A percentile compares a stretch with the other conserved stretches of the same genome.
Conservation (phyloP, 2,329 filamentous ascomycete genomes). For the Scedosporium dehoogii region DNA sequence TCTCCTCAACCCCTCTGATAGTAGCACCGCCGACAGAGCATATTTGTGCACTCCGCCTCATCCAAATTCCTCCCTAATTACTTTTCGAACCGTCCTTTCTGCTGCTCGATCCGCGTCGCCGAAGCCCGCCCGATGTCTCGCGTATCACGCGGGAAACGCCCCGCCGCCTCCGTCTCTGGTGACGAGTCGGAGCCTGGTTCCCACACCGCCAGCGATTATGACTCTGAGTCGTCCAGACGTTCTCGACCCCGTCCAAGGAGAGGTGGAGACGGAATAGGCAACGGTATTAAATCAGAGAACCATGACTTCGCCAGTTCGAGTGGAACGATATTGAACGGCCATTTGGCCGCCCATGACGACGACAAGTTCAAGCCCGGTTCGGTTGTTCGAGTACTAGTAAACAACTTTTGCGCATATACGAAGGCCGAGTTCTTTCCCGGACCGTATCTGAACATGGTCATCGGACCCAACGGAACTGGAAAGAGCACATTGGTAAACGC, state of each 20-base stretch:
- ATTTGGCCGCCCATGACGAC: slow-evolving; percentile 8
- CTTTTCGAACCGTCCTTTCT: not conserved
- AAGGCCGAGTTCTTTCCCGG: slow-evolving; percentile 85
- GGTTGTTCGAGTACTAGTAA: slow-evolving; percentile 76
- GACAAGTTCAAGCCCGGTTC: slow-evolving; percentile 50
- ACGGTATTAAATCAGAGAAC: not conserved
- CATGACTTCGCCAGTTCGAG: not conserved
- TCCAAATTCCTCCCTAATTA: not conserved
- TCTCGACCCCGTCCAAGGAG: not conserved
- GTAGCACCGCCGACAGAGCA: not conserved
- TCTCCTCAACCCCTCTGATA: not conserved
- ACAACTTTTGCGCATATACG: slow-evolving; percentile 92
- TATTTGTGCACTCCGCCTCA: not conserved
- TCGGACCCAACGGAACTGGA: slow-evolving; percentile 95
- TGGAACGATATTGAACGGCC: slow-evolving; percentile 10
- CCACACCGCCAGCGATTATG: slow-evolving; percentile 2
- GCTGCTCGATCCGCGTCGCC: not conserved
- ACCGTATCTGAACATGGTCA: slow-evolving; percentile 94
- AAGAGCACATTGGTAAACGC: slow-evolving; percentile 97
- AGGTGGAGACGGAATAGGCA: not conserved
- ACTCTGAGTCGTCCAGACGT: slow-evolving; percentile 5
- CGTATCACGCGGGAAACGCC: slow-evolving; percentile 3
- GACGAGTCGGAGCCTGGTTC: not conserved
- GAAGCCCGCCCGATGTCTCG: not conserved
- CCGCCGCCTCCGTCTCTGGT: not conserved